phyloP scores from a whole-genome alignment of 2,329 filamentous ascomycete genomes.

The Arthrobotrys pseudoclavata region DNA sequence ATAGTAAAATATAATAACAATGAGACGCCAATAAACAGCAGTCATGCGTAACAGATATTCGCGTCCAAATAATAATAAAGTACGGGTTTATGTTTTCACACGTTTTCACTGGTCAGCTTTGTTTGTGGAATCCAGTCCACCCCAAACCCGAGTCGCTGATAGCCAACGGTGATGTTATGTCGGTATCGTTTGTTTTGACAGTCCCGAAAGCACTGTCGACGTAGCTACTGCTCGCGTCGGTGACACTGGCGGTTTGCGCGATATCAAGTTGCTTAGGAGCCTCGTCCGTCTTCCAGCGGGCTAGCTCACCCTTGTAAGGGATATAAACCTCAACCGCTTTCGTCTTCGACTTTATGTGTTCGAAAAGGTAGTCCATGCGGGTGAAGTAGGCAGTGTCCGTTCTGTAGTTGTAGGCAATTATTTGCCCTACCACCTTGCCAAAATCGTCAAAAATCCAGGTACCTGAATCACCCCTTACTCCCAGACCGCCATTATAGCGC shows the following conservation, averaged over 20 bases:
- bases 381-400: slow-evolving; percentile 58
- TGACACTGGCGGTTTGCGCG: slow-evolving; percentile 43
- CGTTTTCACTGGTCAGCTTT: slow-evolving; percentile 2
- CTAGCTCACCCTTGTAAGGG: slow-evolving; percentile 55
- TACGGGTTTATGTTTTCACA: background rate
- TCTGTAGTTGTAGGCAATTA: slow-evolving; percentile 60
- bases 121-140: slow-evolving; percentile 48
- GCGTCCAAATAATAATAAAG: background rate
- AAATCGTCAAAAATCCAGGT: slow-evolving; percentile 60
- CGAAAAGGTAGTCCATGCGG: slow-evolving; percentile 59
- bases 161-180: slow-evolving; percentile 53
- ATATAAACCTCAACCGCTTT: slow-evolving; percentile 58
- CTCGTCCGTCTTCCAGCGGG: slow-evolving; percentile 58
- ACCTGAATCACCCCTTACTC: slow-evolving; percentile 55
- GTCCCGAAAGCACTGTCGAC: slow-evolving; percentile 54
- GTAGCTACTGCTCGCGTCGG: slow-evolving; percentile 50
- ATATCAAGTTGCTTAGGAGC: slow-evolving; percentile 43
- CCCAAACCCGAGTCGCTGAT: slow-evolving; percentile 57
- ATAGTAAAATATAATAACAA: background rate
- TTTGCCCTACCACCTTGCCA: slow-evolving; percentile 59
- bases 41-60: background rate
- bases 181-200: slow-evolving; percentile 48
- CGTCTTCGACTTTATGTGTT: slow-evolving; percentile 59
- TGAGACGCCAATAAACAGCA: background rate
- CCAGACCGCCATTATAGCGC: slow-evolving; percentile 54